Conservation (phyloP, 1,284 basidiomycete genomes). For the Ustilago shanxiensis region DNA sequence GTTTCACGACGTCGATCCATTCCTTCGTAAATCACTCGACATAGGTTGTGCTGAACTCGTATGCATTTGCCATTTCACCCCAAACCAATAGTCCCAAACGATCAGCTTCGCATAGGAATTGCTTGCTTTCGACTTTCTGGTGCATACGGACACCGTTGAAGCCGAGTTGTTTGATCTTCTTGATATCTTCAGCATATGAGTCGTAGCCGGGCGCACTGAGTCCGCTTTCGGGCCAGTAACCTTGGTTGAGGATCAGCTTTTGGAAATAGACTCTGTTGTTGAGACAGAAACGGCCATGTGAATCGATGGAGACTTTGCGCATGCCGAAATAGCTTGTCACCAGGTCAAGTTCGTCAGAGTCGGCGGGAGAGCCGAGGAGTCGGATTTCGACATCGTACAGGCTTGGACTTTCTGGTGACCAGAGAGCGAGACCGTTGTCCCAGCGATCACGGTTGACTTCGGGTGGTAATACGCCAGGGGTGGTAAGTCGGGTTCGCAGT, state of each 20-base stretch:
- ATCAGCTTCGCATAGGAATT: conserved; percentile 47
- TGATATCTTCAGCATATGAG: conserved; percentile 37
- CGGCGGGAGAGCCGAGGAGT: conserved; percentile 8
- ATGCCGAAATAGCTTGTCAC: conserved; percentile 55
- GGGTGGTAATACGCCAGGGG: conserved; percentile 23
- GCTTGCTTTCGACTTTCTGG: conserved; percentile 50
- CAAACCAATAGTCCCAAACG: conserved; percentile 53
- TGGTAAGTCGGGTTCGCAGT: conserved; percentile 17
- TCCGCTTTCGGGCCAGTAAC: conserved; percentile 49
- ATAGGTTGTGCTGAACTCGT: conserved; percentile 43
- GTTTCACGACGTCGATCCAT: conserved; percentile 51
- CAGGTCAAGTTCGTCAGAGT: conserved; percentile 6
- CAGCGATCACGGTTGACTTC: conserved; percentile 50
- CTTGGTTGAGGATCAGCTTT: conserved; percentile 54
- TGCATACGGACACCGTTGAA: conserved; percentile 55
- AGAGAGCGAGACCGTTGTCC: conserved; percentile 49
- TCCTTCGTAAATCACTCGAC: conserved; percentile 46
- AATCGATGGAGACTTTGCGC: conserved; percentile 54
- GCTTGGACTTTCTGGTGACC: conserved; percentile 51
- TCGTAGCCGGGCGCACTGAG: conserved; percentile 34
- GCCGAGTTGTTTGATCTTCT: conserved; percentile 50
- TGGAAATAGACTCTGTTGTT: conserved; percentile 57
- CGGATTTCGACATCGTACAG: conserved; percentile 41
- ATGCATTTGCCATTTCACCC: conserved; percentile 58
- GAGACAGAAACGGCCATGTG: conserved; percentile 47